These are phyloP conservation scores for Cinchona pubescens DNA, from an alignment of 257 asterid species.

Conservation along the genomic window DNA sequence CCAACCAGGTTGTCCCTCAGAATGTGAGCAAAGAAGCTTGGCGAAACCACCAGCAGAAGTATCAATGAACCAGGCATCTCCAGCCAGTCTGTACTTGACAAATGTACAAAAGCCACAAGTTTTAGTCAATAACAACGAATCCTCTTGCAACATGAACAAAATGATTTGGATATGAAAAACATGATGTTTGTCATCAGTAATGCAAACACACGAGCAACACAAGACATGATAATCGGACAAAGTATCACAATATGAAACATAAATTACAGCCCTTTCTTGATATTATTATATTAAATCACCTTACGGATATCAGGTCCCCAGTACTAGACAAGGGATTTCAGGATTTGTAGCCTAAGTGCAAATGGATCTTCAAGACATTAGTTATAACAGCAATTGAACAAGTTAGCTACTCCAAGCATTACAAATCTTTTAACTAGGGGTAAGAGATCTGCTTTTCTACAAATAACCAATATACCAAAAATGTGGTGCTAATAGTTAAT, in stretches of 20 bases:
- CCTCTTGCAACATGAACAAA: neutral
- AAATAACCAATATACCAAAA: too few species aligned
- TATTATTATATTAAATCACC: too few species aligned
- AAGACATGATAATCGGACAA: neutral
- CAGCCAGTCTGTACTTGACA: conserved; percentile 53
- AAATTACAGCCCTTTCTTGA: too few species aligned
- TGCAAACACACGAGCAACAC: neutral
- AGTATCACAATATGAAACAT: neutral
- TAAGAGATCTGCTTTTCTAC: too few species aligned
- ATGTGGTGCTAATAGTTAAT: too few species aligned
- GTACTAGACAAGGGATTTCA: too few species aligned
- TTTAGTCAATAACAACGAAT: neutral
- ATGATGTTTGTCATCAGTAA: neutral
- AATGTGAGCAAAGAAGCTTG: conserved; percentile 57
- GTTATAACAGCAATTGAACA: too few species aligned
- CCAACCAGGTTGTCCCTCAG: conserved; percentile 65
- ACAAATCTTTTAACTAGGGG: too few species aligned
- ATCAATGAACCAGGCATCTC: conserved; percentile 95
- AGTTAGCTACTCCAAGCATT: too few species aligned
- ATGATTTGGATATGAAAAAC: neutral
- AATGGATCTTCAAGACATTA: too few species aligned
- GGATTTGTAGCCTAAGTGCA: too few species aligned
- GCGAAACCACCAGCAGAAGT: conserved; percentile 81
- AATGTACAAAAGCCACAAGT: neutral
- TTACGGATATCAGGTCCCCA: too few species aligned